A percentile compares a stretch with the other conserved stretches of the same genome.
Conservation (phyloP, 208 protist genomes). For the Crithidia brevicula region DNA sequence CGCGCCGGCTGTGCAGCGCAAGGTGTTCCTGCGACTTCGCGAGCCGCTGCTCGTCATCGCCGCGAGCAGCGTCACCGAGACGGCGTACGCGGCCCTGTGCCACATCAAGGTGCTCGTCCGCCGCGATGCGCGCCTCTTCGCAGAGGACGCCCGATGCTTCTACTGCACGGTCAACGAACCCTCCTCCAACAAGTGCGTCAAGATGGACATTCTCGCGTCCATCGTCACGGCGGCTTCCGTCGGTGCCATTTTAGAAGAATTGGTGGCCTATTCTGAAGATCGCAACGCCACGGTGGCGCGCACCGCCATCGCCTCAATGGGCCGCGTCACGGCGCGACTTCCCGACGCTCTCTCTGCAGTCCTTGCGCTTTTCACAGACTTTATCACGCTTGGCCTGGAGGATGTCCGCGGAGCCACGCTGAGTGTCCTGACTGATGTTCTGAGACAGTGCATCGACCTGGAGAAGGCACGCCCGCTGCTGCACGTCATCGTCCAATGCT, state of each 20-base stretch:
- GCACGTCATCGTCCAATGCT: constrained; percentile 43
- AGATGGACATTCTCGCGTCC: constrained; percentile 81
- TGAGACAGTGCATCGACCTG: constrained; percentile 75
- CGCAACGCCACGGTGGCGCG: constrained; percentile 29
- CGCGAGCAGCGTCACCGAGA: constrained; percentile 60
- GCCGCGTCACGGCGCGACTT: constrained; percentile 13
- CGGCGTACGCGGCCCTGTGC: constrained; percentile 72
- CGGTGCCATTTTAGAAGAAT: constrained; percentile 70
- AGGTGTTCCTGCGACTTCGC: constrained; percentile 80
- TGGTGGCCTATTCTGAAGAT: constrained; percentile 65
- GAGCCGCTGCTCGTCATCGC: constrained; percentile 85
- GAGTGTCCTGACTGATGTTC: constrained; percentile 74
- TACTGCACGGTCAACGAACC: constrained; percentile 82
- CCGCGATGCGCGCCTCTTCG: constrained; percentile 72
- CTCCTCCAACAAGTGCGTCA: constrained; percentile 81
- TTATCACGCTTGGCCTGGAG: constrained; percentile 63
- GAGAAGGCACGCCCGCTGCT: constrained; percentile 46
- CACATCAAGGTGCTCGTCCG: constrained; percentile 84
- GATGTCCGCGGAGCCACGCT: constrained; percentile 64
- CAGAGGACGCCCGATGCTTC: constrained; percentile 50
- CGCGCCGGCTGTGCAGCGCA: constrained; percentile 64
- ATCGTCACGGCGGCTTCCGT: constrained; percentile 59
- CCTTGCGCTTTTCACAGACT: constrained; percentile 53
- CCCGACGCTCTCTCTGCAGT: constrained; percentile 20
- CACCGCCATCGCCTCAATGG: constrained; percentile 27